Evolutionary conservation across 2,329 filamentous ascomycete species (phyloP), one percentile per base, ranked within the genome.

Genomic region (Alternaria sp.): DNA sequence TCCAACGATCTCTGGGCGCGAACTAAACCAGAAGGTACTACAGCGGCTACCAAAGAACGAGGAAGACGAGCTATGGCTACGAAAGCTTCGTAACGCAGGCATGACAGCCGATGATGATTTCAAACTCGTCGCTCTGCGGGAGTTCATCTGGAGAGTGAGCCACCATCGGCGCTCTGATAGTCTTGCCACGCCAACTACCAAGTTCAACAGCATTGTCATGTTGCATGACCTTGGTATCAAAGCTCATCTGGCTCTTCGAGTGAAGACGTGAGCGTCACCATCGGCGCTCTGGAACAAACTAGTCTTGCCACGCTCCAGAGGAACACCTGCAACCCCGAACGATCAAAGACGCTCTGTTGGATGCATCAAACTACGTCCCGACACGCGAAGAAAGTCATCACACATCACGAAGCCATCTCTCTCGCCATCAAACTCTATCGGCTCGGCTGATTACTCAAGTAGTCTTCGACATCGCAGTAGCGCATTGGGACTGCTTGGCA

Each of bases 41-140:
- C 84, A 82, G 62, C 87, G 86, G 65, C 80, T 90, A 3, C 79
- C 85, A 0, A 93, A 88, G 72, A 97, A 93, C 66, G 93, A 96
- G 8, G 94, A 98, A 75, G 95, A 99, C 72, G 93, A 97, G 62
- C 87, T 93, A 66, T 98, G 95, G 93, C 81, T 99, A n/a, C 83
- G 86, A 13, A 90, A 92, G 63, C 80, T 99, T 46, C 87, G 91
- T 50, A 96, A 92, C 63, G 86, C 96, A 40, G 95, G 95, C 0
- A 87, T 99, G 81, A 81, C 84, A 1, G 72, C 83, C 1, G 93
- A 97, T 42, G 94, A 99, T 67, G 95, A 99, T 66, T 86, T 90
- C 72, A 98, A 99, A 76, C 80, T 99, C 2, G 81, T 98, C 34
- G 90, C 89, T 5, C 82, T 99, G 10, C 85, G 91, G 56, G 93